phyloP scores from a whole-genome alignment of 164 flowering plant species.

The Pachysandra terminalis region DNA sequence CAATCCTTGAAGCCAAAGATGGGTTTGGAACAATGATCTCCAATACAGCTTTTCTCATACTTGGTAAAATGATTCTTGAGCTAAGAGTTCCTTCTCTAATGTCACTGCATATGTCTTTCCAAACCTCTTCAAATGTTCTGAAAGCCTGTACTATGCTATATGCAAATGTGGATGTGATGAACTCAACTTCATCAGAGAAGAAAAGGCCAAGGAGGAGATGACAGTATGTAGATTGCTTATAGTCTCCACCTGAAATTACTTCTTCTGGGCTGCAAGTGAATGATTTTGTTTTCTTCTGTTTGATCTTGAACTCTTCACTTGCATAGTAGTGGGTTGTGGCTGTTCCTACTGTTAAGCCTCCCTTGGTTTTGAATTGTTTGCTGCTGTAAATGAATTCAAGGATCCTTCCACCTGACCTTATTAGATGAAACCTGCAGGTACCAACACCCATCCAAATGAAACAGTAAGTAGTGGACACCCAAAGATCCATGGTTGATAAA shows the following conservation, averaged over 20 bases:
- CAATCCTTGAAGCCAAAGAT: conserved; percentile 38
- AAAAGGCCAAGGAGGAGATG: conserved; percentile 81
- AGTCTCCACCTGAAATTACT: conserved; percentile 71
- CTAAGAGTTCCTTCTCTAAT: conserved; percentile 55
- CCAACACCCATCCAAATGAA: background rate
- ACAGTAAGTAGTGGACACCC: background rate
- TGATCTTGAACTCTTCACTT: conserved; percentile 72
- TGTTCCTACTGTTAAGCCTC: conserved; percentile 70
- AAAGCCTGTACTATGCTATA: conserved; percentile 74
- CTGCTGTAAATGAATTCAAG: conserved; percentile 88
- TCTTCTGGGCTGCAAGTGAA: conserved; percentile 83
- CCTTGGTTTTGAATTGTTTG: conserved; percentile 60
- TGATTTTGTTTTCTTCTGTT: conserved; percentile 59
- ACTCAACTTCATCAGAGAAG: conserved; percentile 53
- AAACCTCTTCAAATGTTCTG: conserved; percentile 52
- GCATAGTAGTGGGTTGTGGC: conserved; percentile 83
- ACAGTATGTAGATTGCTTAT: conserved; percentile 72
- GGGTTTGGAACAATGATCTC: conserved; percentile 45
- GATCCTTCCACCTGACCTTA: conserved; percentile 59
- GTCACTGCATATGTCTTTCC: conserved; percentile 65
- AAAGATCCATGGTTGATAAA: background rate
- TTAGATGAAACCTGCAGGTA: conserved; percentile 60
- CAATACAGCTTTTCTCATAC: conserved; percentile 44
- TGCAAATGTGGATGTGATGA: conserved; percentile 80
- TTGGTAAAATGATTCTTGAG: conserved; percentile 42